Evolutionary conservation across 2,329 filamentous ascomycete species (phyloP).

Genomic region (Aureobasidium sp.): DNA sequence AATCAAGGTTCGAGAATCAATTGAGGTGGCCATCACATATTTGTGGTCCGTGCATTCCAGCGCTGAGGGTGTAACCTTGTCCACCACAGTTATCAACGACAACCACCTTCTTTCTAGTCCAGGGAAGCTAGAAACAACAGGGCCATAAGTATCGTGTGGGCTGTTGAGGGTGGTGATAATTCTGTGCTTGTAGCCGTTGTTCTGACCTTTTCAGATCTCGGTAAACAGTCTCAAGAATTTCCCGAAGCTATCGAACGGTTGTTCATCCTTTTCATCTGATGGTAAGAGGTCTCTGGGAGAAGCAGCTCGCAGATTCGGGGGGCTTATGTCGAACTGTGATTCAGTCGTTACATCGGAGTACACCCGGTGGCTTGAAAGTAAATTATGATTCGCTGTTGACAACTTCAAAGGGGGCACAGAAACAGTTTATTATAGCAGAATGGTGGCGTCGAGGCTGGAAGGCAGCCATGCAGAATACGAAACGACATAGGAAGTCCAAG

Average conservation of each 20-base stretch:
- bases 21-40: neutral
- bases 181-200: neutral
- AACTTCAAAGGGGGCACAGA: neutral
- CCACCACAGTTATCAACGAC: neutral
- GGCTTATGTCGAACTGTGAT: no score
- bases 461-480: neutral
- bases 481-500: neutral
- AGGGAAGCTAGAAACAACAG: neutral
- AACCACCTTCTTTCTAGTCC: neutral
- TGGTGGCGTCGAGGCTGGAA: neutral
- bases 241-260: no score
- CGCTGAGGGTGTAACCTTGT: neutral
- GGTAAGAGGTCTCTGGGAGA: no score
- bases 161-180: neutral
- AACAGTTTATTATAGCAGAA: neutral
- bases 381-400: neutral
- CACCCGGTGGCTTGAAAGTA: neutral
- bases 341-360: neutral
- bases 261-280: no score
- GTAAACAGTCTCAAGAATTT: no score
- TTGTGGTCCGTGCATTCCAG: neutral
- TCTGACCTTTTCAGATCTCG: neutral
- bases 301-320: no score
- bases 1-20: neutral
- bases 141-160: neutral